Percentiles rank a stretch among this genome's conserved stretches.
These are phyloP conservation scores for Coprinopsis strossmayeri DNA, from an alignment of 768 basidiomycete species.

Conservation along the genomic window DNA sequence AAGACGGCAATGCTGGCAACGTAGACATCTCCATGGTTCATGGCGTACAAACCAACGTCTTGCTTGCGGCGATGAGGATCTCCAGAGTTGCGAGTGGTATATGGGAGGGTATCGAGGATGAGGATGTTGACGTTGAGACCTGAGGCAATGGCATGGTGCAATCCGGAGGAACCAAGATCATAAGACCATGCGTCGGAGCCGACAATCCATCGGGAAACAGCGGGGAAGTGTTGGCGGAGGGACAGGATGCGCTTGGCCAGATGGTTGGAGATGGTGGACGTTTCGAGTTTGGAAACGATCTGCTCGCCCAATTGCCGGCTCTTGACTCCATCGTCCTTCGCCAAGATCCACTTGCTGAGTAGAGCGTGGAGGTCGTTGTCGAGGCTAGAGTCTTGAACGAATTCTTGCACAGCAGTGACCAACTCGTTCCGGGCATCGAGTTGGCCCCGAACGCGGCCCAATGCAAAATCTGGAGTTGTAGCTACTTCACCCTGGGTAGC, in stretches of 20 bases:
- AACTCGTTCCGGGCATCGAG: conserved; percentile 71
- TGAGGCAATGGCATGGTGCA: conserved; percentile 92
- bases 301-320: conserved; percentile 53
- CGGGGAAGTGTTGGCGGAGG: conserved; percentile 55
- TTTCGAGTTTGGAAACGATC: conserved; percentile 44
- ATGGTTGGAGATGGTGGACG: conserved; percentile 27
- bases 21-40: conserved; percentile 97
- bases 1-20: conserved; percentile 95
- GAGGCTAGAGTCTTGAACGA: conserved; percentile 49
- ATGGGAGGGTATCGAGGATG: conserved; percentile 89
- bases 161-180: conserved; percentile 90
- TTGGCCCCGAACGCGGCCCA: conserved; percentile 85
- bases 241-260: conserved; percentile 52
- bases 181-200: conserved; percentile 98
- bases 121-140: conserved; percentile 91
- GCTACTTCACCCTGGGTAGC: conserved; percentile 64
- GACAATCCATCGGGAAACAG: conserved; percentile 89
- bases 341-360: conserved; percentile 74
- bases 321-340: conserved; percentile 63
- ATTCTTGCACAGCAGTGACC: conserved; percentile 51
- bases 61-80: conserved; percentile 83
- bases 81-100: conserved; percentile 64
- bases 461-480: conserved; percentile 91
- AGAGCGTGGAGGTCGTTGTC: conserved; percentile 57
- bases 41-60: conserved; percentile 95